A percentile compares a stretch with the other conserved stretches of the same genome.
phyloP scores from a whole-genome alignment of 192 early-diverging fungal species.

The Piromyces finnis region DNA sequence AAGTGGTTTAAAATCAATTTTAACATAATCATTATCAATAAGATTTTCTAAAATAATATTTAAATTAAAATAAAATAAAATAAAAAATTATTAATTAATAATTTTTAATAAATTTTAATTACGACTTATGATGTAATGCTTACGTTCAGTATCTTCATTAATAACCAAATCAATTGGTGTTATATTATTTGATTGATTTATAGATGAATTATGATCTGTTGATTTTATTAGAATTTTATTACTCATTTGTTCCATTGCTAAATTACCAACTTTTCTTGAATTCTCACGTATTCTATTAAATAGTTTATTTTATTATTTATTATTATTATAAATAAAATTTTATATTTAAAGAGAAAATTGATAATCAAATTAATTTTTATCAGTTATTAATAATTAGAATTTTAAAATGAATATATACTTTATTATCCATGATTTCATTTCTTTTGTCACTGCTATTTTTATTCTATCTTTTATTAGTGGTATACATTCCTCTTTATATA shows the following conservation, averaged over 20 bases:
- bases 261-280: slow-evolving; percentile 58
- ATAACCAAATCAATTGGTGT: slow-evolving; percentile 48
- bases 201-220: neutral
- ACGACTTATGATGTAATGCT: neutral
- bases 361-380: too few relatives aligned
- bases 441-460: slow-evolving; percentile 61
- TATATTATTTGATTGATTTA: neutral
- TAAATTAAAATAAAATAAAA: neutral
- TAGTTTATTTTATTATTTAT: neutral
- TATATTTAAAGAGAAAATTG: too few relatives aligned
- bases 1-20: slow-evolving; percentile 85
- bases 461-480: slow-evolving; percentile 80
- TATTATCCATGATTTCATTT: slow-evolving; percentile 84
- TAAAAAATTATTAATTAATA: neutral
- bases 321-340: too few relatives aligned
- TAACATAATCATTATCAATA: slow-evolving; percentile 43
- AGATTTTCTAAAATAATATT: slow-evolving; percentile 26
- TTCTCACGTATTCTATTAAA: slow-evolving; percentile 64
- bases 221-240: slow-evolving; percentile 26
- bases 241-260: slow-evolving; percentile 64
- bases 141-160: slow-evolving; percentile 66
- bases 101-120: neutral
- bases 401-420: too few relatives aligned
- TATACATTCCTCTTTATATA: slow-evolving; percentile 49
- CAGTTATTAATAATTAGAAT: too few relatives aligned